Evolutionary conservation across 2,329 filamentous ascomycete species (phyloP), one percentile per base, ranked within the genome.

Genomic region (Ascochyta pisi): DNA sequence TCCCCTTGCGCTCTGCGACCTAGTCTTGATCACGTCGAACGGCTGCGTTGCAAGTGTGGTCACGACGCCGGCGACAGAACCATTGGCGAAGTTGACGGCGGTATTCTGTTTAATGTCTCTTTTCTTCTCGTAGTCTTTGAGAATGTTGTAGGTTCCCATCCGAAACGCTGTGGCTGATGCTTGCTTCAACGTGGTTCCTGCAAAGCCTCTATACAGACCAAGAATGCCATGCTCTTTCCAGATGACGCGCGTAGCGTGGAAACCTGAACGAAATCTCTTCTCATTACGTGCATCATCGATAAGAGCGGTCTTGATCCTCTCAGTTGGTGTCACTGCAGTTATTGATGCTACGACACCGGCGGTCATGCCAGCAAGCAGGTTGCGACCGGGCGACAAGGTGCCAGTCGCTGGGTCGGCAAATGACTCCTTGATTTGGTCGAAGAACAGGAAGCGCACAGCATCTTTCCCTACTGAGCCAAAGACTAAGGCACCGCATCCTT

Each of bases 241-340:
- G 2, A 88, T 77, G 0, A 79, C 73, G 3, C 66, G 67, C 3
- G 83, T 76, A 27, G 83, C 84, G 64, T 87, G 83, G 33, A 77
- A 60, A 0, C 83, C 78, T 4, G 78, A 79, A 2, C 73, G 75
- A 68, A 85, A 87, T 16, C 80, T 75, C 34, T 76, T 78, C 31
- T 80, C 74, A 6, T 67, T 73, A 39, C 83, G 73, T 7, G 84
- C 84, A 64, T 88, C 85, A 67, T 88, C 85, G 57, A 88, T 88
- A 6, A 89, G 68, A 0, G 86, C 86, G 1, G 87, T 90, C 69
- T 89, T 90, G 66, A 90, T 84, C 15, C 87, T 79, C 65, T 90
- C 87, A 0, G 85, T 88, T 0, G 87, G 87, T 2, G 87, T 90
- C 1, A 90, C 87, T 1, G 86, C 86, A n/a, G 83, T 80, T 0